These are phyloP conservation scores for Syzygium grande DNA, from an alignment of 345 rosid species.

Conservation along the genomic window DNA sequence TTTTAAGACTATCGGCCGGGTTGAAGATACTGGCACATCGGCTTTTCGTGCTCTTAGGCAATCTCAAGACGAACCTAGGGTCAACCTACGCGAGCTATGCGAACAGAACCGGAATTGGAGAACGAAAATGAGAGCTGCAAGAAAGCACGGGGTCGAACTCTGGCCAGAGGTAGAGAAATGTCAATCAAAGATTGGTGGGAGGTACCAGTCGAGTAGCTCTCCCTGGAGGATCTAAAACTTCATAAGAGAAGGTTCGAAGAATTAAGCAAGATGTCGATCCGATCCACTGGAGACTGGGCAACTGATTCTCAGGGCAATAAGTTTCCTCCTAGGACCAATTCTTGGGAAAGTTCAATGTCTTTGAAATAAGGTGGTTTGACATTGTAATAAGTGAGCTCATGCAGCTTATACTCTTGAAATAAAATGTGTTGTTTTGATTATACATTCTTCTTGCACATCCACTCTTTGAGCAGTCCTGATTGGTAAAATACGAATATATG, in stretches of 20 bases:
- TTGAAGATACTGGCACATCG: neutral
- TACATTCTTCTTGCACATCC: neutral
- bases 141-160: neutral
- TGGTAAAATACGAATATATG: neutral
- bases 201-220: neutral
- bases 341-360: neutral
- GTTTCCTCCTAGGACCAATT: neutral
- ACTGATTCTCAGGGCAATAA: neutral
- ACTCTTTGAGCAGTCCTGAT: neutral
- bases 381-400: neutral
- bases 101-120: neutral
- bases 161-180: neutral
- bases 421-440: neutral
- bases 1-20: neutral
- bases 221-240: neutral
- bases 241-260: neutral
- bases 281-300: neutral
- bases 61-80: neutral
- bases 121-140: neutral
- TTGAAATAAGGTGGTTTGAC: neutral
- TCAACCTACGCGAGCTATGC: neutral
- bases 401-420: neutral
- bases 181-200: neutral
- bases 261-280: neutral
- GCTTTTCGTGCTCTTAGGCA: neutral